Evolutionary conservation across 148 eudicot species (phyloP).

Genomic region (Cornus kousa): DNA sequence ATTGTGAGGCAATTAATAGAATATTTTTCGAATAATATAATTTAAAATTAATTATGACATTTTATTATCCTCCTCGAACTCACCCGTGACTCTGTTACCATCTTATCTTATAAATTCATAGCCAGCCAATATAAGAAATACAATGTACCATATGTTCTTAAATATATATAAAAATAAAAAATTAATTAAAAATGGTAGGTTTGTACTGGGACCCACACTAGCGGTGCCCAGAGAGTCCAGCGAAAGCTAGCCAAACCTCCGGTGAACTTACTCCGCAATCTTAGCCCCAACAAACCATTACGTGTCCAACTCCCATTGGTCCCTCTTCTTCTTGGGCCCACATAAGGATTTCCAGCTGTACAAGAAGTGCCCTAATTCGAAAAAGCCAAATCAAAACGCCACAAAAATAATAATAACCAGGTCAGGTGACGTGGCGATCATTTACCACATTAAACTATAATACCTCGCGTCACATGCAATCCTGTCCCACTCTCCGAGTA

Average conservation of each 20-base stretch:
- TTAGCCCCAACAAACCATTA: not conserved
- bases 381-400: not conserved
- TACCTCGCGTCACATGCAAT: constrained; percentile 6
- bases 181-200: too few relatives aligned
- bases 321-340: not conserved
- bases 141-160: too few relatives aligned
- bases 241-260: not conserved
- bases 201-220: not conserved
- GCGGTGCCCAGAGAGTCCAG: not conserved
- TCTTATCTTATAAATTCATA: too few relatives aligned
- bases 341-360: not conserved
- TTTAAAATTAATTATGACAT: too few relatives aligned
- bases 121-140: too few relatives aligned
- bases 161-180: too few relatives aligned
- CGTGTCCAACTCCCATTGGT: not conserved
- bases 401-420: not conserved
- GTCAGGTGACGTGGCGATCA: not conserved
- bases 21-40: too few relatives aligned
- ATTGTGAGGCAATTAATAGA: too few relatives aligned
- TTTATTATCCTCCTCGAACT: too few relatives aligned
- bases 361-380: not conserved
- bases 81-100: too few relatives aligned
- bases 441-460: not conserved
- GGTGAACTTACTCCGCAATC: not conserved
- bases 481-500: not conserved